A percentile compares a stretch with the other conserved stretches of the same genome.
These are phyloP conservation scores for Entrophospora sp. DNA, from an alignment of 192 early-diverging fungal species.

Conservation along the genomic window DNA sequence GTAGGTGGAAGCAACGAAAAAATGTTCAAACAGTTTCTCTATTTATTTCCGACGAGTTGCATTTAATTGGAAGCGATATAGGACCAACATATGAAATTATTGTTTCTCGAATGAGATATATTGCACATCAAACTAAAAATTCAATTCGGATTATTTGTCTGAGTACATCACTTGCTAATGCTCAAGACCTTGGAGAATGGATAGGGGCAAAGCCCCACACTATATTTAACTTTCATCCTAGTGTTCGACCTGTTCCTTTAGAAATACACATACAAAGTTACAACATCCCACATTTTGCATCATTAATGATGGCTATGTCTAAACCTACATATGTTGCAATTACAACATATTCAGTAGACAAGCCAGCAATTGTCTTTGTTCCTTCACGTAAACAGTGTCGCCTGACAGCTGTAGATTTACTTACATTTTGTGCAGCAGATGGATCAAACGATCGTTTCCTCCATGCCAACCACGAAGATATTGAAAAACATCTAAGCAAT, in stretches of 20 bases:
- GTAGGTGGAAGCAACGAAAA: slow-evolving; percentile 92
- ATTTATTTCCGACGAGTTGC: slow-evolving; percentile 90
- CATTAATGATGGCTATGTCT: slow-evolving; percentile 89
- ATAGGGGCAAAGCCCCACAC: slow-evolving; percentile 69
- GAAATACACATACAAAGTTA: slow-evolving; percentile 94
- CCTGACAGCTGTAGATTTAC: slow-evolving; percentile 75
- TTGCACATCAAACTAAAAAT: slow-evolving; percentile 68
- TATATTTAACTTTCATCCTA: slow-evolving; percentile 94
- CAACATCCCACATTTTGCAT: slow-evolving; percentile 86
- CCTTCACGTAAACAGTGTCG: slow-evolving; percentile 82
- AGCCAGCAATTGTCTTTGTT: slow-evolving; percentile 87
- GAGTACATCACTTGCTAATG: slow-evolving; percentile 87
- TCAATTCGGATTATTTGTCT: slow-evolving; percentile 88
- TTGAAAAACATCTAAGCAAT: slow-evolving; percentile 49
- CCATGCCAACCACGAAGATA: slow-evolving; percentile 52
- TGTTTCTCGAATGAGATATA: slow-evolving; percentile 88
- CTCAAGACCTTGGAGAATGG: slow-evolving; percentile 98
- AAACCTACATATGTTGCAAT: slow-evolving; percentile 78
- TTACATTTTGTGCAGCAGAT: slow-evolving; percentile 73
- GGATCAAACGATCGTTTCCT: slow-evolving; percentile 67
- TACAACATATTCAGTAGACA: slow-evolving; percentile 48
- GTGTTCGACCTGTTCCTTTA: slow-evolving; percentile 85
- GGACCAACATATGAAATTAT: slow-evolving; percentile 92
- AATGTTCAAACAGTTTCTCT: slow-evolving; percentile 84
- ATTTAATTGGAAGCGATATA: slow-evolving; percentile 84